These are phyloP conservation scores for Ophiostoma fasciatum DNA, from an alignment of 2,329 filamentous ascomycete species.

Conservation along the genomic window DNA sequence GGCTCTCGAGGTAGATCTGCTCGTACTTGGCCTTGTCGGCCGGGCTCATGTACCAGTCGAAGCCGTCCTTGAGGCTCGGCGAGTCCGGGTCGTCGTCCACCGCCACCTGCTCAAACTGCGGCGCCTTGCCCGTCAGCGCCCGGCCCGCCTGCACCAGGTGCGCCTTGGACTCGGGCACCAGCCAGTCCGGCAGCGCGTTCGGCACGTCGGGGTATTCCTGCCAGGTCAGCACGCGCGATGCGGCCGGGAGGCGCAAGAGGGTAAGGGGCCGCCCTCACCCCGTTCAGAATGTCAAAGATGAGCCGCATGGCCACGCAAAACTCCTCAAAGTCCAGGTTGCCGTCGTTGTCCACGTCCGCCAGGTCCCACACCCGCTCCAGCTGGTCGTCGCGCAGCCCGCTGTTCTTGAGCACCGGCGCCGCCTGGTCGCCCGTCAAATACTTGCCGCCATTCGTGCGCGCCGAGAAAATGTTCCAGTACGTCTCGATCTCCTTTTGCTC, in stretches of 20 bases:
- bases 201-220: slow-evolving; percentile 90
- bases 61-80: slow-evolving; percentile 80
- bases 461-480: slow-evolving; percentile 50
- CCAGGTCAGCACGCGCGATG: too few species aligned
- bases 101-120: slow-evolving; percentile 73
- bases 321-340: slow-evolving; percentile 96
- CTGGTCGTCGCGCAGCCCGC: slow-evolving; percentile 52
- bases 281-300: slow-evolving; percentile 94
- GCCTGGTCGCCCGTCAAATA: slow-evolving; percentile 47
- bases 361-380: slow-evolving; percentile 97
- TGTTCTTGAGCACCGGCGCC: slow-evolving; percentile 48
- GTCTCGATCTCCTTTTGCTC: slow-evolving; percentile 48
- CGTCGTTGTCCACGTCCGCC: slow-evolving; percentile 92
- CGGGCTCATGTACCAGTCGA: slow-evolving; percentile 99
- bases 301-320: slow-evolving; percentile 98
- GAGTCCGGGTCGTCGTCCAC: slow-evolving; percentile 58
- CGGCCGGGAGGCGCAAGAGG: too few species aligned
- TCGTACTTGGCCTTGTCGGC: slow-evolving; percentile 87
- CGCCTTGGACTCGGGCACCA: slow-evolving; percentile 88
- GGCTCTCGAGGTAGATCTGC: slow-evolving; percentile 88
- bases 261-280: slow-evolving; percentile 38
- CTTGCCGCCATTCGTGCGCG: slow-evolving; percentile 43
- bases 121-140: slow-evolving; percentile 63
- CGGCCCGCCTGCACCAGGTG: slow-evolving; percentile 74
- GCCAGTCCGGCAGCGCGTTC: slow-evolving; percentile 75